These are phyloP conservation scores for Pisolithus orientalis DNA, from an alignment of 768 basidiomycete species.

Conservation along the genomic window DNA sequence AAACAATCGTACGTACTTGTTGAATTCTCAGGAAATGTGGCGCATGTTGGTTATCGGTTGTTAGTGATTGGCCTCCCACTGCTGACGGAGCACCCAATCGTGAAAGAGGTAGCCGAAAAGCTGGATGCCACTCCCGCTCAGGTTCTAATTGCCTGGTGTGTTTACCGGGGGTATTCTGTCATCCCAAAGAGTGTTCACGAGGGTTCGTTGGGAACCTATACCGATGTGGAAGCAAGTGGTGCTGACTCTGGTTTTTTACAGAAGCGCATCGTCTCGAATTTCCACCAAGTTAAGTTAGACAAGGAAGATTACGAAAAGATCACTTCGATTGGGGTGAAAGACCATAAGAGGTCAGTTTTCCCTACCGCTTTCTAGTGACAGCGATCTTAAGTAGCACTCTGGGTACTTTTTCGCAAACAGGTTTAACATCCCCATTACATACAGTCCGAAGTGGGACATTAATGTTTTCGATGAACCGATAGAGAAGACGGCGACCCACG, in stretches of 20 bases:
- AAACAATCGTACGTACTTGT: conserved; percentile 54
- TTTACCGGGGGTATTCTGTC: conserved; percentile 67
- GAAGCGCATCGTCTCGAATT: conserved; percentile 70
- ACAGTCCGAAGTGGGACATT: conserved; percentile 62
- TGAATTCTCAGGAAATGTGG: background rate
- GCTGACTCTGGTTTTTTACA: conserved; percentile 5
- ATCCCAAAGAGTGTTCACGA: conserved; percentile 81
- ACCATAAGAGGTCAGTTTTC: conserved; percentile 27
- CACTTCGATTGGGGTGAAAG: conserved; percentile 33
- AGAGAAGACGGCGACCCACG: conserved; percentile 36
- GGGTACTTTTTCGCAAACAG: background rate
- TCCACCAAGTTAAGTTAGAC: conserved; percentile 64
- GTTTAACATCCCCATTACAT: conserved; percentile 60
- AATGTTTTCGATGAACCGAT: conserved; percentile 60
- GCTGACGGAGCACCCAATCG: conserved; percentile 59
- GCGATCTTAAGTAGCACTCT: background rate
- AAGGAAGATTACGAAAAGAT: conserved; percentile 58
- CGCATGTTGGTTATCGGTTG: background rate
- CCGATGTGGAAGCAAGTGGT: background rate
- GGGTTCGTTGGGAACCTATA: conserved; percentile 23
- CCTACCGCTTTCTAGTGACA: background rate
- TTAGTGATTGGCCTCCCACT: conserved; percentile 55
- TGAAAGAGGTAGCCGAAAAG: conserved; percentile 57
- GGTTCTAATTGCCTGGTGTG: conserved; percentile 79
- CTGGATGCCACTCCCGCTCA: conserved; percentile 68